phyloP scores from a whole-genome alignment of 495 filamentous ascomycete genomes.

The Tuber brumale region DNA sequence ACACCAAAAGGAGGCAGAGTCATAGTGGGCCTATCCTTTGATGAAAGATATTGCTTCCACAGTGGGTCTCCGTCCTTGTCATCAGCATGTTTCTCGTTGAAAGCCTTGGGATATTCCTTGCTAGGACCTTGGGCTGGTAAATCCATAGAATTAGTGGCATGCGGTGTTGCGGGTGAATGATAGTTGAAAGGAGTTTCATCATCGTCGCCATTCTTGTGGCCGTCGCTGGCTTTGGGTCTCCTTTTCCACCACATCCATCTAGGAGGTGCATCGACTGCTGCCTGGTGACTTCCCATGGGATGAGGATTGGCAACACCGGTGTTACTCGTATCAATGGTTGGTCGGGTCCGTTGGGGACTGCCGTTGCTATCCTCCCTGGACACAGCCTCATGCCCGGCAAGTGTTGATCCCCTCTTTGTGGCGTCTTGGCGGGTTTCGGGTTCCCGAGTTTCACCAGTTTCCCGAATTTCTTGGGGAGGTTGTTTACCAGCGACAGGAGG shows the following conservation, averaged over 20 bases:
- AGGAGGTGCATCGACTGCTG: conserved; percentile 30
- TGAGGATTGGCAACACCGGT: conserved; percentile 13
- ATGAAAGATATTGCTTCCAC: conserved; percentile 77
- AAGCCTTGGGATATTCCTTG: conserved; percentile 64
- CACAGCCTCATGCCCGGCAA: conserved; percentile 19
- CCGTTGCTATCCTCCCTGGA: conserved; percentile 11
- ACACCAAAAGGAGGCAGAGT: conserved; percentile 69
- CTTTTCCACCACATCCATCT: conserved; percentile 49
- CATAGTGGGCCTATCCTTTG: conserved; percentile 79
- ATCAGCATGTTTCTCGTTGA: conserved; percentile 56
- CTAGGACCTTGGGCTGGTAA: conserved; percentile 8
- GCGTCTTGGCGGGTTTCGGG: conserved; percentile 14
- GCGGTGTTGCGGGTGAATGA: conserved; percentile 27
- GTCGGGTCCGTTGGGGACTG: not conserved
- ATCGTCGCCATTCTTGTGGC: conserved; percentile 17
- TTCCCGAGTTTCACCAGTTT: not conserved
- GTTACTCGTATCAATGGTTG: conserved; percentile 6
- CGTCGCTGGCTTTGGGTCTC: conserved; percentile 22
- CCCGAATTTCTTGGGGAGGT: not conserved
- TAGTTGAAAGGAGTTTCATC: conserved; percentile 36
- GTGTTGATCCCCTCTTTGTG: conserved; percentile 34
- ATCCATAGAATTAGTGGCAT: conserved; percentile 24
- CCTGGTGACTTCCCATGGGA: conserved; percentile 2
- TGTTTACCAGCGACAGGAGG: not conserved
- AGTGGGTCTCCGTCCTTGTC: conserved; percentile 60